Percentiles rank a stretch among this genome's conserved stretches.
Evolutionary conservation across 139 green algal species (phyloP).

Genomic region (Deuterostichococcus epilithicus): DNA sequence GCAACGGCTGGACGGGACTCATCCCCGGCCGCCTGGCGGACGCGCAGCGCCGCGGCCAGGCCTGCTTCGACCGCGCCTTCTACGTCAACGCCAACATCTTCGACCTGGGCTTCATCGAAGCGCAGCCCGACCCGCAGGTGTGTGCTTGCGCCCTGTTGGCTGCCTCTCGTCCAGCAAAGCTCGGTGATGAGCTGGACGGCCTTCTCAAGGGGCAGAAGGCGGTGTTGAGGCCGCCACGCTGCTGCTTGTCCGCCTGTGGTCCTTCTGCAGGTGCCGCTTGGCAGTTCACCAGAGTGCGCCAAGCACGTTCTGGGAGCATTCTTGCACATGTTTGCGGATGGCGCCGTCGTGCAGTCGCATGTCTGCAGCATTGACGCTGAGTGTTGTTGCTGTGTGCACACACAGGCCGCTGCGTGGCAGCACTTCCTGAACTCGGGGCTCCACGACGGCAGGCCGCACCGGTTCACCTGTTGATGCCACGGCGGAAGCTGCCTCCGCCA

Average conservation of each 20-base stretch:
- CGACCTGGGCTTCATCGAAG: slow-evolving; percentile 5
- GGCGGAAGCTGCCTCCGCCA: too few relatives aligned
- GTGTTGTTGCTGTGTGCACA: too few relatives aligned
- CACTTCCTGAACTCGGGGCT: slow-evolving; percentile 4
- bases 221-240: too few relatives aligned
- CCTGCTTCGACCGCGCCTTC: slow-evolving; percentile 47
- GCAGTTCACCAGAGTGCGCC: too few relatives aligned
- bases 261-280: too few relatives aligned
- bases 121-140: neutral
- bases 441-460: slow-evolving; percentile 8
- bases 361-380: too few relatives aligned
- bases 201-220: too few relatives aligned
- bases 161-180: neutral
- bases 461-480: slow-evolving; percentile 5
- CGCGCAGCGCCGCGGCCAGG: slow-evolving; percentile 28
- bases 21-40: slow-evolving; percentile 14
- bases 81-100: slow-evolving; percentile 25
- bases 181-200: too few relatives aligned
- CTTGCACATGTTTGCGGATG: too few relatives aligned
- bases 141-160: neutral
- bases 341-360: too few relatives aligned
- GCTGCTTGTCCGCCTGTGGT: too few relatives aligned
- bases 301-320: too few relatives aligned
- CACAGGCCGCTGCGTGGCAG: neutral
- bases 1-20: slow-evolving; percentile 35